Evolutionary conservation across 768 basidiomycete species (phyloP).

Genomic region (Mycena pura): DNA sequence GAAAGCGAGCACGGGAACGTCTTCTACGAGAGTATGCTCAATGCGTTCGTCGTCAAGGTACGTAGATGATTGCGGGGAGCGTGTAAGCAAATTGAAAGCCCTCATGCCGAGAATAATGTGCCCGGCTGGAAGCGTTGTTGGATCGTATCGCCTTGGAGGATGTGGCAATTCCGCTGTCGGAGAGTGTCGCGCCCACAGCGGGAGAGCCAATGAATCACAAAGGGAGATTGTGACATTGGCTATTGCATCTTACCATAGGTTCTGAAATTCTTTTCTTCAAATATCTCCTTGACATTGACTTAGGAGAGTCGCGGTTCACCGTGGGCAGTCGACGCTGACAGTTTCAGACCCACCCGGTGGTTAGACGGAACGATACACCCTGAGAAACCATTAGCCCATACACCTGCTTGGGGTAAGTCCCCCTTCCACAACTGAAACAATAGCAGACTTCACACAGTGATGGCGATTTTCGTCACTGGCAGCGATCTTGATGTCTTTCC

Average conservation of each 20-base stretch:
- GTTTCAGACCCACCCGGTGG: conserved; percentile 11
- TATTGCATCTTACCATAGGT: conserved; percentile 9
- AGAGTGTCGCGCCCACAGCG: neutral
- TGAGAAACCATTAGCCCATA: neutral
- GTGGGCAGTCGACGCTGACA: conserved; percentile 13
- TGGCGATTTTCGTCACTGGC: conserved; percentile 7
- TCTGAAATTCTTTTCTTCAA: neutral
- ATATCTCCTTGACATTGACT: neutral
- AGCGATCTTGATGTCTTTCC: neutral
- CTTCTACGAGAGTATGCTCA: conserved; percentile 10
- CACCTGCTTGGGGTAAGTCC: conserved; percentile 13
- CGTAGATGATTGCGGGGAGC: neutral
- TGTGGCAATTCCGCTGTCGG: neutral
- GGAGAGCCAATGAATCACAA: neutral
- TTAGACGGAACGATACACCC: neutral
- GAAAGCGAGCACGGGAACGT: neutral
- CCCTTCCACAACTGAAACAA: neutral
- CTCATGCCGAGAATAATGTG: conserved; percentile 9
- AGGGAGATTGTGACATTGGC: neutral
- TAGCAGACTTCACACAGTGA: neutral
- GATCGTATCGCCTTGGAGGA: conserved; percentile 11
- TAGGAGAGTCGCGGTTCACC: neutral
- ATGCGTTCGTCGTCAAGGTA: conserved; percentile 25
- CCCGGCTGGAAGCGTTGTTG: neutral
- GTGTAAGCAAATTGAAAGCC: too few species aligned